Percentiles rank a stretch among this genome's conserved stretches.
These are phyloP conservation scores for Raffaelea arxii DNA, from an alignment of 2,329 filamentous ascomycete genomes.

Conservation along the genomic window DNA sequence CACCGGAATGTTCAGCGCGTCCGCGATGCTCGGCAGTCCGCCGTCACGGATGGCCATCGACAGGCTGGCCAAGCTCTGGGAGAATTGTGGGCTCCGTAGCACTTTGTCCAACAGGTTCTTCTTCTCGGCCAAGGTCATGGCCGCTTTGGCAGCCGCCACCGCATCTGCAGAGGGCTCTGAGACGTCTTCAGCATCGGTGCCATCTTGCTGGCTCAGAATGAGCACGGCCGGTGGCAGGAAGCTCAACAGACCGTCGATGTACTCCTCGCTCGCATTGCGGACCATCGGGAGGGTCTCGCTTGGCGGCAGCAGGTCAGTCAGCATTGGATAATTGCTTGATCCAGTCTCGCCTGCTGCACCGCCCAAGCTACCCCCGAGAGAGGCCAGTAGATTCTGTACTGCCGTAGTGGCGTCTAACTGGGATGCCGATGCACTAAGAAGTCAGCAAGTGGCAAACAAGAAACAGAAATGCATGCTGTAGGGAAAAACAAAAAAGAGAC, in stretches of 20 bases:
- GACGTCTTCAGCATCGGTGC: slow-evolving; percentile 39
- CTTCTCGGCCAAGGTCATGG: slow-evolving; percentile 67
- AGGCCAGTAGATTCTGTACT: slow-evolving; percentile 82
- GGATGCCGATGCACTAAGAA: slow-evolving; percentile 46
- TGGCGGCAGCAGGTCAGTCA: slow-evolving; percentile 76
- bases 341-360: slow-evolving; percentile 45
- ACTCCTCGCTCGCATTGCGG: slow-evolving; percentile 51
- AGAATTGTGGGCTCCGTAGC: slow-evolving; percentile 80
- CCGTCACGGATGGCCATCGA: slow-evolving; percentile 85
- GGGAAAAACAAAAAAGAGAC: not conserved
- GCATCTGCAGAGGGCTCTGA: slow-evolving; percentile 57
- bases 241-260: slow-evolving; percentile 64
- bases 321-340: slow-evolving; percentile 80
- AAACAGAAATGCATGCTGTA: not conserved
- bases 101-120: slow-evolving; percentile 72
- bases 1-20: slow-evolving; percentile 72
- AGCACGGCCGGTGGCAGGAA: slow-evolving; percentile 73
- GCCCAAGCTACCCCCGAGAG: slow-evolving; percentile 47
- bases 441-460: not conserved
- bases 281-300: slow-evolving; percentile 70
- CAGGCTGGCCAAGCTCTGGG: slow-evolving; percentile 74
- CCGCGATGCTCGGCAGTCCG: slow-evolving; percentile 79
- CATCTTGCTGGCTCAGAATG: slow-evolving; percentile 61
- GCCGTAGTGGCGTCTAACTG: slow-evolving; percentile 62
- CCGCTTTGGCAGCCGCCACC: slow-evolving; percentile 62